These are phyloP conservation scores for Sinapis alba DNA, from an alignment of 441 rosid genomes.

Conservation along the genomic window DNA sequence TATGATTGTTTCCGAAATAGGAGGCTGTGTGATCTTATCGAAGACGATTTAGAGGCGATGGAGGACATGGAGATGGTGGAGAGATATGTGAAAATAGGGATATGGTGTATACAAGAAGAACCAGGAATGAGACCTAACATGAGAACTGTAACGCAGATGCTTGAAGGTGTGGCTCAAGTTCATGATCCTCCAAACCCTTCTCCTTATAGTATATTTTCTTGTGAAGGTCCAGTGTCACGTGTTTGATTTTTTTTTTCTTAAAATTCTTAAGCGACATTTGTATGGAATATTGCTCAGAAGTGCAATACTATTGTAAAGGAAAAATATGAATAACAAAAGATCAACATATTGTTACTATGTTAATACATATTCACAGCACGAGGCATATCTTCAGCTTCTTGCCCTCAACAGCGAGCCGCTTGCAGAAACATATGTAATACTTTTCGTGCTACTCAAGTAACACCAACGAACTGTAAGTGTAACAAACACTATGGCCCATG, in stretches of 20 bases:
- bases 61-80: slow-evolving; percentile 42
- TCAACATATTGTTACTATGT: no score
- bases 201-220: slow-evolving; percentile 6
- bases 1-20: slow-evolving; percentile 46
- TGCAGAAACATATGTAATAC: no score
- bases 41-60: slow-evolving; percentile 47
- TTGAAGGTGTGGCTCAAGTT: slow-evolving; percentile 46
- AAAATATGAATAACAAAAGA: no score
- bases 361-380: no score
- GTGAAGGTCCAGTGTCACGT: background rate
- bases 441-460: slow-evolving; percentile 32
- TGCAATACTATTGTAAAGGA: no score
- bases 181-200: slow-evolving; percentile 41
- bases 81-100: slow-evolving; percentile 48
- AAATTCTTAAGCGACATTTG: no score
- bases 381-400: no score
- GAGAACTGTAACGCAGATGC: slow-evolving; percentile 45
- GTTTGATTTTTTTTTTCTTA: background rate
- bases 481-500: no score
- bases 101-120: slow-evolving; percentile 63
- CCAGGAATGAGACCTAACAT: slow-evolving; percentile 43
- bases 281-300: no score
- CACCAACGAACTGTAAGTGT: no score
- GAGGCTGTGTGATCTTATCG: slow-evolving; percentile 31
- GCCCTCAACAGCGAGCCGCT: no score